Evolutionary conservation across 1,139 yeast species (phyloP).

Genomic region (Yamadazyma conglobata): DNA sequence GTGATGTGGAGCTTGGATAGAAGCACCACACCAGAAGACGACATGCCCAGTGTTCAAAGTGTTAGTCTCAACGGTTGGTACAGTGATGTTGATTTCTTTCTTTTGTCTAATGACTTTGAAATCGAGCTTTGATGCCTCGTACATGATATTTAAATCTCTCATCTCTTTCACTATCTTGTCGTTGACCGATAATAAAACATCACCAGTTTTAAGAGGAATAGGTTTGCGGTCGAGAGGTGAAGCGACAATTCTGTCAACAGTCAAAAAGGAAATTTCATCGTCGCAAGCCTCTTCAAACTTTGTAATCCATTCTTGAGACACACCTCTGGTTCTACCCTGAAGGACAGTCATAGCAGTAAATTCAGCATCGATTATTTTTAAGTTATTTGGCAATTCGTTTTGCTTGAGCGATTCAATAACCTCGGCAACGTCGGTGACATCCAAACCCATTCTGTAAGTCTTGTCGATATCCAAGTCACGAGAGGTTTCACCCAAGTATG

Average conservation of each 20-base stretch:
- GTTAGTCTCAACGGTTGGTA: conserved; percentile 59
- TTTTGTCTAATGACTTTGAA: conserved; percentile 64
- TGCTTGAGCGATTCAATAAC: conserved; percentile 55
- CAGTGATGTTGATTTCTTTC: conserved; percentile 49
- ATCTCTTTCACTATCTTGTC: conserved; percentile 61
- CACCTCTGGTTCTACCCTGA: conserved; percentile 82
- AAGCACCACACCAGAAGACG: conserved; percentile 79
- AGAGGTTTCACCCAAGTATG: conserved; percentile 68
- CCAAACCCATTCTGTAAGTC: conserved; percentile 78
- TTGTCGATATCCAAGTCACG: conserved; percentile 49
- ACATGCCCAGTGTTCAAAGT: conserved; percentile 62
- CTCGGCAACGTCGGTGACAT: conserved; percentile 58
- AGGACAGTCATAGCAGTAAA: conserved; percentile 65
- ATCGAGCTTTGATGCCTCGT: conserved; percentile 40
- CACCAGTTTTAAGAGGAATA: conserved; percentile 54
- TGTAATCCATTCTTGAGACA: conserved; percentile 77
- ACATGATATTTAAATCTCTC: conserved; percentile 62
- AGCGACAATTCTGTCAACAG: conserved; percentile 67
- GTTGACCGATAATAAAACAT: conserved; percentile 69
- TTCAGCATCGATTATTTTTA: conserved; percentile 75
- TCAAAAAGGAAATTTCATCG: conserved; percentile 69
- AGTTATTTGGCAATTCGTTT: conserved; percentile 51
- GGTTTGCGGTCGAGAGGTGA: conserved; percentile 27
- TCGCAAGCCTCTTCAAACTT: conserved; percentile 56
- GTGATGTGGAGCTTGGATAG: conserved; percentile 53